Base-by-base conservation (phyloP, 495 filamentous ascomycete species). In the Trichoderma reesei region DNA sequence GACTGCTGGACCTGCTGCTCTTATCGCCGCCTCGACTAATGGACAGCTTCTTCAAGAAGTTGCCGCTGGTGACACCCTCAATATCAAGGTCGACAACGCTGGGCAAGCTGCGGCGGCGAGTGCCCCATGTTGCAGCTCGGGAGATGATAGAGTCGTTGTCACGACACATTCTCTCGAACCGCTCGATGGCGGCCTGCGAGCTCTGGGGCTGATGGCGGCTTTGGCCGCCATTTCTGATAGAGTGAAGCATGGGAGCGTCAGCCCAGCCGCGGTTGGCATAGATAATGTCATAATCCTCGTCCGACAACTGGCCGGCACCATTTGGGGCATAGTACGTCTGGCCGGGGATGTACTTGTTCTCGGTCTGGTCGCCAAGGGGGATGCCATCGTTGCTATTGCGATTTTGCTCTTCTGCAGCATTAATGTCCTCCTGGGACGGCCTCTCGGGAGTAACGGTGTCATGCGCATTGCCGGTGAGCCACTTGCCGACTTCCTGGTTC, bases 41-140 rank as follows among this genome's bases (percentile, higher is more conserved):
- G 0, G 83, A 82, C 18, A 89, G 70, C 61, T 84, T 85, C 65
- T 86, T 88, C 56, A 91, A 78, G 41, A 87, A 79, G 56, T 80
- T 82, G 1, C 80, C 80, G 31, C 82, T 79, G 31, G 79, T 74
- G 41, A 89, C 75, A 34, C 80, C 83, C 42, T 87, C 82, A 60
- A 84, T 74, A 61, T 90, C 88, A 2, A 81, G 70, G 41, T 42
- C 38, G 61, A 31, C 61, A 42, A 82, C 67, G 67, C 77, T 82
- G 26, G 79, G 78, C 59, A 88, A 75, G 68, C 84, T 88, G 31
- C 83, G 73, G 34, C 84, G 81, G 16, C 85, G 79, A 1, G 86
- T 89, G 11, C 88, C 88, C 86, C 88, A 89, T 3, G 89, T 92
- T 31, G 88, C 89, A 33, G 82, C 80, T 51, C 86, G 79, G 5